Percentiles rank a stretch among this genome's conserved stretches.
phyloP scores from a whole-genome alignment of 176 grass and related monocot genomes.

The Musa acuminata region DNA sequence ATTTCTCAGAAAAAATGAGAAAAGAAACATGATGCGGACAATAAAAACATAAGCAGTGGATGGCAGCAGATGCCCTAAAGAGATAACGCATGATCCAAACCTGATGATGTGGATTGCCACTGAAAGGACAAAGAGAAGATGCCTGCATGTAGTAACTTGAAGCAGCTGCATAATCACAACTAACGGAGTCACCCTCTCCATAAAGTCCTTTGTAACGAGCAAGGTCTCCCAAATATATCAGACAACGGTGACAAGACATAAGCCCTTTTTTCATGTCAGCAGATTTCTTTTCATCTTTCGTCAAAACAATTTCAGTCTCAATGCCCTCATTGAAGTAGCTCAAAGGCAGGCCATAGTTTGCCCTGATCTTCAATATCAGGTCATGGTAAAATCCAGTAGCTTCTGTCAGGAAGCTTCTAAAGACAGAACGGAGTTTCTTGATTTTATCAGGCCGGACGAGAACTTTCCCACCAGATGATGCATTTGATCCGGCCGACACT shows the following conservation, averaged over 20 bases:
- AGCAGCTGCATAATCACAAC: conserved; percentile 62
- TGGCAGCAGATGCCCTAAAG: not conserved
- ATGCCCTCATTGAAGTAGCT: conserved; percentile 45
- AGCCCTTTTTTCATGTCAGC: conserved; percentile 57
- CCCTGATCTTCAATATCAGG: conserved; percentile 75
- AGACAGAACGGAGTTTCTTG: conserved; percentile 55
- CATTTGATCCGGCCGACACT: conserved; percentile 14
- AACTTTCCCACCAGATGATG: conserved; percentile 48
- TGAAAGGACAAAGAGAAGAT: conserved; percentile 59
- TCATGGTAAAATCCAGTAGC: conserved; percentile 91
- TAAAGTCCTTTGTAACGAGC: conserved; percentile 84
- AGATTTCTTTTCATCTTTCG: conserved; percentile 46
- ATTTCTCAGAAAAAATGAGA: not conserved
- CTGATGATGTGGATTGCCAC: conserved; percentile 95
- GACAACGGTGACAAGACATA: conserved; percentile 79
- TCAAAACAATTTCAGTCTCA: conserved; percentile 29
- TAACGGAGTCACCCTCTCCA: conserved; percentile 63
- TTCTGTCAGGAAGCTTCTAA: conserved; percentile 82
- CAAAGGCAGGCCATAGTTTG: conserved; percentile 64
- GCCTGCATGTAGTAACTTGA: conserved; percentile 88
- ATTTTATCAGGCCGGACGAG: conserved; percentile 43
- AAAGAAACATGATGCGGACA: not conserved
- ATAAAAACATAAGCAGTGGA: conserved; percentile 3
- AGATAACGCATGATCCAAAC: conserved; percentile 13
- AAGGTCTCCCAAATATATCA: conserved; percentile 96